Percentiles rank a stretch among this genome's conserved stretches.
Evolutionary conservation across 2,329 filamentous ascomycete species (phyloP).

Genomic region (Huntiella decipiens): DNA sequence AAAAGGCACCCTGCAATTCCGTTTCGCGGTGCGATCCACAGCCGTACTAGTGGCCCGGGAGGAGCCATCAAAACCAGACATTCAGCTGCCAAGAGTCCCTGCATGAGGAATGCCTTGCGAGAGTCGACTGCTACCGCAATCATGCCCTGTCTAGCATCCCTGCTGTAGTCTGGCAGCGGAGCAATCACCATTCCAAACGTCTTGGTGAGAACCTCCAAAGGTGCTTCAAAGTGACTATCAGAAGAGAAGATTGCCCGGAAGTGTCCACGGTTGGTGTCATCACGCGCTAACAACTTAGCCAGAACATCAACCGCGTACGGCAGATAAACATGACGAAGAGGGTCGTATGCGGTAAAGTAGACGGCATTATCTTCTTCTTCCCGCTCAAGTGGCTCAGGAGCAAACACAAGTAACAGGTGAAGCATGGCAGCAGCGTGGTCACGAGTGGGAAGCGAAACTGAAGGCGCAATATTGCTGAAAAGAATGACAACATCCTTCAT

Average conservation of each 20-base stretch:
- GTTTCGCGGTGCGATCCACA: slow-evolving; percentile 69
- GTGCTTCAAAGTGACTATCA: slow-evolving; percentile 43
- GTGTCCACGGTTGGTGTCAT: slow-evolving; percentile 76
- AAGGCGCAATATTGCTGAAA: slow-evolving; percentile 70
- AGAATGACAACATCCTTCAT: slow-evolving; percentile 90
- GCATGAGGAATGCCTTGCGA: slow-evolving; percentile 77
- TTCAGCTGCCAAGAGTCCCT: slow-evolving; percentile 77
- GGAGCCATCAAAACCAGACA: slow-evolving; percentile 63
- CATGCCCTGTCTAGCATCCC: slow-evolving; percentile 36
- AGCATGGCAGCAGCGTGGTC: slow-evolving; percentile 77
- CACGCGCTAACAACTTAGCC: slow-evolving; percentile 77
- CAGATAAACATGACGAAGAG: slow-evolving; percentile 66
- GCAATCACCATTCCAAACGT: slow-evolving; percentile 76
- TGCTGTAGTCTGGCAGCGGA: slow-evolving; percentile 51
- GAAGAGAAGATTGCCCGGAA: slow-evolving; percentile 67
- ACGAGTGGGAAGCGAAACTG: slow-evolving; percentile 61
- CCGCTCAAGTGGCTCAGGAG: slow-evolving; percentile 55
- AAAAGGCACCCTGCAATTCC: slow-evolving; percentile 69
- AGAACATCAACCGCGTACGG: slow-evolving; percentile 78
- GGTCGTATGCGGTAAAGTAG: slow-evolving; percentile 66
- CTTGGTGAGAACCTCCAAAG: slow-evolving; percentile 66
- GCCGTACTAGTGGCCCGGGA: slow-evolving; percentile 50
- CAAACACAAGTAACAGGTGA: slow-evolving; percentile 79
- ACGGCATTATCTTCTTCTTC: slow-evolving; percentile 32
- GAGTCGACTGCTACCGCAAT: slow-evolving; percentile 54